Percentiles rank a stretch among this genome's conserved stretches.
These are phyloP conservation scores for Platanthera guangdongensis DNA, from an alignment of 106 monocot species.

Conservation along the genomic window DNA sequence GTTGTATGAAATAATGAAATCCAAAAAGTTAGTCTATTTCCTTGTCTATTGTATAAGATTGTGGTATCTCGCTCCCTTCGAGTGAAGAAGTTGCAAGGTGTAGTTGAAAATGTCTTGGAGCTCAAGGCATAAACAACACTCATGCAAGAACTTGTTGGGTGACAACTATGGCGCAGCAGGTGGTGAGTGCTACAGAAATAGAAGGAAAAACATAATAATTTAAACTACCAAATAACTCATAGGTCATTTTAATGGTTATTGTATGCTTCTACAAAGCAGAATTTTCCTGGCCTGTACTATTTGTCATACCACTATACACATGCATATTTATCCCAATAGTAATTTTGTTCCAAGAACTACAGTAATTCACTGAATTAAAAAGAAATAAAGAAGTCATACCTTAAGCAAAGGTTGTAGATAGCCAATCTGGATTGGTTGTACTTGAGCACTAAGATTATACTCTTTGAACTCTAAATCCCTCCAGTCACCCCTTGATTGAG, in stretches of 20 bases:
- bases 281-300: background rate
- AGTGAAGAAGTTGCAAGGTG: no score
- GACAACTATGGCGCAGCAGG: no score
- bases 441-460: conserved; percentile 52
- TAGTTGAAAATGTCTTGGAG: no score
- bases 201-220: background rate
- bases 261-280: background rate
- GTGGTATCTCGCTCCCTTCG: no score
- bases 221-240: background rate
- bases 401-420: conserved; percentile 64
- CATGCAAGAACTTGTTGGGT: no score
- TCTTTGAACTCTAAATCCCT: conserved; percentile 62
- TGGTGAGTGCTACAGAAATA: background rate
- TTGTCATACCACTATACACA: no score
- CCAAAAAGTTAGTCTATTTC: no score
- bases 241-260: background rate
- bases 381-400: conserved; percentile 16
- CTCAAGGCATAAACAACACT: no score
- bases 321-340: no score
- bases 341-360: background rate
- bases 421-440: conserved; percentile 43
- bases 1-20: no score
- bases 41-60: no score
- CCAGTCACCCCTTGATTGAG: conserved; percentile 48
- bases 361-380: background rate